phyloP scores from a whole-genome alignment of 352 stramenopile species.

The Globisporangium abappressorium region DNA sequence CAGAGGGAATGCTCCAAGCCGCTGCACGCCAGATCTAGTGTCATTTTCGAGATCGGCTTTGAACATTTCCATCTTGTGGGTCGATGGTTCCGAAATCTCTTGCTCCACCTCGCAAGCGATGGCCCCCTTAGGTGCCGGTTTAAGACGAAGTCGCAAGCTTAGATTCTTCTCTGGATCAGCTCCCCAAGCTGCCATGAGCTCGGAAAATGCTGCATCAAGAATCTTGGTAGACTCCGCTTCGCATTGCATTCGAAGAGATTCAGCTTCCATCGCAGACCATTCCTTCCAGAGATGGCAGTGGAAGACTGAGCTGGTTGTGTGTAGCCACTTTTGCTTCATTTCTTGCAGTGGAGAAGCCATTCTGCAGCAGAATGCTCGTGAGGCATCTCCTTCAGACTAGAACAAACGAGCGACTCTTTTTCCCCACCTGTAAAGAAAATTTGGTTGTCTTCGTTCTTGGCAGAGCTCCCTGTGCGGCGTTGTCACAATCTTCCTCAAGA shows the following conservation, averaged over 20 bases:
- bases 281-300: not conserved
- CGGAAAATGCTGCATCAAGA: not conserved
- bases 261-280: not conserved
- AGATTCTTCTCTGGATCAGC: not conserved
- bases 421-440: not conserved
- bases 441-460: not conserved
- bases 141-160: not conserved
- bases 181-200: not conserved
- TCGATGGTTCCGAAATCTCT: not conserved
- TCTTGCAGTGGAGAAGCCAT: slow-evolving; percentile 13
- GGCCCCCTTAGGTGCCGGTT: not conserved
- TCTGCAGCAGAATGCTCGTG: slow-evolving; percentile 5
- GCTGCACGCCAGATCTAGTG: not conserved
- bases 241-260: not conserved
- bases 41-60: slow-evolving; percentile 10
- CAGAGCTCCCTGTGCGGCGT: not conserved
- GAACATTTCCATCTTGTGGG: slow-evolving; percentile 7
- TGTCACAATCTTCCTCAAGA: not conserved
- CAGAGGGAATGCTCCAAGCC: slow-evolving; percentile 10
- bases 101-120: slow-evolving; percentile 2
- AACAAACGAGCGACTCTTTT: not conserved
- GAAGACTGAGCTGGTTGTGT: not conserved
- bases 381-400: not conserved
- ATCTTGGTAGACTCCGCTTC: not conserved
- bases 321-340: slow-evolving; percentile 24